Conservation (phyloP, 1,284 basidiomycete species). For the Pascua sp. region DNA sequence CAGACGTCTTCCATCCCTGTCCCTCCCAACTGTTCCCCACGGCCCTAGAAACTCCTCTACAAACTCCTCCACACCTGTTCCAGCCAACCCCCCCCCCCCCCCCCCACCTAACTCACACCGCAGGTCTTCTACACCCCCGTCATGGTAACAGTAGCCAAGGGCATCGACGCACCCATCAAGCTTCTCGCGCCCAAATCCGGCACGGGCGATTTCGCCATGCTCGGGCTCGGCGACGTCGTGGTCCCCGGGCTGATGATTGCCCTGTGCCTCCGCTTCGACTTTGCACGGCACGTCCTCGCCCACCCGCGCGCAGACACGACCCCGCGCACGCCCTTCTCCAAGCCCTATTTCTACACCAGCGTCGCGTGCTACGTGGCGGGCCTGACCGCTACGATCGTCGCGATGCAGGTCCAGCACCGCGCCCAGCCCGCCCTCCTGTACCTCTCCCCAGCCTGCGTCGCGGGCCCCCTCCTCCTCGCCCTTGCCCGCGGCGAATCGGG, state of each 20-base stretch:
- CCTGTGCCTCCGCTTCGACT: constrained; percentile 83
- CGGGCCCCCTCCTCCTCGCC: constrained; percentile 47
- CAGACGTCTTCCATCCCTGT: no score
- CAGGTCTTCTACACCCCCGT: constrained; percentile 48
- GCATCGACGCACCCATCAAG: constrained; percentile 91
- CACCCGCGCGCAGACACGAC: constrained; percentile 31
- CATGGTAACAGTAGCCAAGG: constrained; percentile 90
- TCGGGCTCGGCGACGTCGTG: constrained; percentile 75
- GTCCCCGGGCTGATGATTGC: constrained; percentile 78
- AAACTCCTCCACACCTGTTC: no score
- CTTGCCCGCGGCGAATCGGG: constrained; percentile 44
- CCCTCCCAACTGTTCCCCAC: no score
- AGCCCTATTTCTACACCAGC: constrained; percentile 74
- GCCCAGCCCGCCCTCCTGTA: constrained; percentile 94
- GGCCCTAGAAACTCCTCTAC: no score
- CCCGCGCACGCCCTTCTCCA: constrained; percentile 53
- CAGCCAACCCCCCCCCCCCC: neutral
- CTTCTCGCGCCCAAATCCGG: constrained; percentile 72
- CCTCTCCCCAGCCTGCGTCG: constrained; percentile 59
- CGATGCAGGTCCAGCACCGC: constrained; percentile 76
- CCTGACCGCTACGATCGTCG: constrained; percentile 71
- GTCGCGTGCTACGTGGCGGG: constrained; percentile 75
- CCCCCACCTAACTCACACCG: neutral
- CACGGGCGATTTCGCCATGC: constrained; percentile 70
- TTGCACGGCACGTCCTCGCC: constrained; percentile 47